Evolutionary conservation across 2,329 filamentous ascomycete genomes (phyloP).

Genomic region (Diatrype stigma): DNA sequence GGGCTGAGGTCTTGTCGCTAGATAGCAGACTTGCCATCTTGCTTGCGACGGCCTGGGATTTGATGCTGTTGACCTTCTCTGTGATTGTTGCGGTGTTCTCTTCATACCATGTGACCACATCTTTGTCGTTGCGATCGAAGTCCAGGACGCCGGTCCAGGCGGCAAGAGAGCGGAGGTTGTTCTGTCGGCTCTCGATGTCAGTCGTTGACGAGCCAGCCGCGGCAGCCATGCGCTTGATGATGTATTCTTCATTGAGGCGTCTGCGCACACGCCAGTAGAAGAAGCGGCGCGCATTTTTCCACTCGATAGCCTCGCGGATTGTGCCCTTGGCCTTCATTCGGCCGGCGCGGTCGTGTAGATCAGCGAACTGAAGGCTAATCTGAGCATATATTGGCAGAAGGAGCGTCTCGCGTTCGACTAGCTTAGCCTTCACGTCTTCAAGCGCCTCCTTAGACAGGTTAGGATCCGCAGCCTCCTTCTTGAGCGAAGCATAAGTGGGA

Average conservation of each 20-base stretch:
- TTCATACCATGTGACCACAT: constrained; percentile 93
- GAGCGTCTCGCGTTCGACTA: constrained; percentile 79
- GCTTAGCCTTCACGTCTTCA: constrained; percentile 75
- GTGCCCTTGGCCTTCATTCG: constrained; percentile 98
- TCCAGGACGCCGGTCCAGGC: constrained; percentile 77
- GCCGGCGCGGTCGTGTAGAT: constrained; percentile 92
- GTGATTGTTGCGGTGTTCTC: constrained; percentile 81
- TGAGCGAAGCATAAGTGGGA: constrained; percentile 74
- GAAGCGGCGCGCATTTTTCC: constrained; percentile 88
- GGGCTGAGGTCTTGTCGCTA: constrained; percentile 58
- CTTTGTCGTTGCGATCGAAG: constrained; percentile 75
- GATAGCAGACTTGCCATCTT: constrained; percentile 43
- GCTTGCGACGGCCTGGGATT: constrained; percentile 61
- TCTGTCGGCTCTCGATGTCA: constrained; percentile 50
- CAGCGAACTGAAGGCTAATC: constrained; percentile 94
- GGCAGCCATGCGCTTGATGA: constrained; percentile 78
- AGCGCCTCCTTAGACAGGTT: constrained; percentile 69
- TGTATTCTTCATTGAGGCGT: constrained; percentile 94
- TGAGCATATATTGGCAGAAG: constrained; percentile 91
- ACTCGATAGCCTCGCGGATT: constrained; percentile 78
- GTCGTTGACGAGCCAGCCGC: constrained; percentile 32
- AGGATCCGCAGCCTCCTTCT: constrained; percentile 68
- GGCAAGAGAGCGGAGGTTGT: constrained; percentile 70
- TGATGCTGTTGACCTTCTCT: constrained; percentile 79
- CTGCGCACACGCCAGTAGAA: constrained; percentile 99